phyloP scores from a whole-genome alignment of 2,329 filamentous ascomycete genomes.

The Xylaria sp. region DNA sequence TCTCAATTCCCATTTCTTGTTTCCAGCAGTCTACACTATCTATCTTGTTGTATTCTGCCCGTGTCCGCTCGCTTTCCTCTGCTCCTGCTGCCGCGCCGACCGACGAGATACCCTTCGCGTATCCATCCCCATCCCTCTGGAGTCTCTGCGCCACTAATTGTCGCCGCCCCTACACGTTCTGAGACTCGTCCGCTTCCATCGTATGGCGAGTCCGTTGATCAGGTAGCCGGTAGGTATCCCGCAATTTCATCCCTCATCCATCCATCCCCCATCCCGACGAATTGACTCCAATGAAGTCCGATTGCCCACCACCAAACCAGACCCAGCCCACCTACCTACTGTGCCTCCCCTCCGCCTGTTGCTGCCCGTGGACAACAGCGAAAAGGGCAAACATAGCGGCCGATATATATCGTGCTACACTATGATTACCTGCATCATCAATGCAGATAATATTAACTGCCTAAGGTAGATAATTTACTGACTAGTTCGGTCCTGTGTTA shows the following conservation, averaged over 20 bases:
- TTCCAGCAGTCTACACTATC: conserved; percentile 11
- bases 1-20: conserved; percentile 18
- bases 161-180: conserved; percentile 14
- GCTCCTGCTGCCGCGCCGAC: conserved; percentile 11
- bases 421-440: conserved; percentile 1
- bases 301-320: conserved; percentile 4
- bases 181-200: conserved; percentile 21
- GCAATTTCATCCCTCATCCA: neutral
- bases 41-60: conserved; percentile 9
- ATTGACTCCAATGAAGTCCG: conserved; percentile 12
- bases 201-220: conserved; percentile 16
- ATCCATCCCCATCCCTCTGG: neutral
- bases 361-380: conserved; percentile 4
- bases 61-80: conserved; percentile 16
- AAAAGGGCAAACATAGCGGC: conserved; percentile 7
- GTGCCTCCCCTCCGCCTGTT: conserved; percentile 5
- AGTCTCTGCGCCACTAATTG: conserved; percentile 1
- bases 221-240: conserved; percentile 13
- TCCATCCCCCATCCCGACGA: conserved; percentile 4
- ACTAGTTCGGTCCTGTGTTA: conserved; percentile 6
- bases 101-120: conserved; percentile 2
- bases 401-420: neutral
- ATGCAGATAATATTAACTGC: conserved; percentile 4
- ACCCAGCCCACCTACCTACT: neutral
- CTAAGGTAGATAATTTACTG: conserved; percentile 8